Percentiles rank a stretch among this genome's conserved stretches.
Conservation (phyloP, 495 filamentous ascomycete genomes). For the Immersiella caudata region DNA sequence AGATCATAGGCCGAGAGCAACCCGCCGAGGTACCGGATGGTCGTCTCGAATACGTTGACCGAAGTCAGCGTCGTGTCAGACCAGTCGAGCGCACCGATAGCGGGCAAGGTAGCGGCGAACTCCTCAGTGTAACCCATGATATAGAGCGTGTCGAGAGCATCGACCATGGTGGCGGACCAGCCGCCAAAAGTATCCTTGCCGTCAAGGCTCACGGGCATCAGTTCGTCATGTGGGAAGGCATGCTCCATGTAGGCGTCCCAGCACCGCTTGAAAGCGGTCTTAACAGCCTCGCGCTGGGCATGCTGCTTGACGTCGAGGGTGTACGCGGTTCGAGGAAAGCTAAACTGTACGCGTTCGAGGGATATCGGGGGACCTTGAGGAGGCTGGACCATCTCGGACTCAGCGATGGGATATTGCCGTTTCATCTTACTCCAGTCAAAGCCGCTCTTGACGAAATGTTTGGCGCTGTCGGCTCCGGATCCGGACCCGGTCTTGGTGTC, state of each 20-base stretch:
- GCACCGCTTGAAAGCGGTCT: slow-evolving; percentile 11
- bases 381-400: slow-evolving; percentile 13
- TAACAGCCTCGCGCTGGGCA: slow-evolving; percentile 12
- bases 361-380: slow-evolving; percentile 13
- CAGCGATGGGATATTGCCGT: slow-evolving; percentile 13
- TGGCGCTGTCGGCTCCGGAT: not conserved
- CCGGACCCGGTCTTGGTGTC: not conserved
- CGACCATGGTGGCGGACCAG: slow-evolving; percentile 82
- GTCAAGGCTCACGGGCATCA: slow-evolving; percentile 63
- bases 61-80: slow-evolving; percentile 56
- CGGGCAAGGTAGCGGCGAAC: slow-evolving; percentile 71
- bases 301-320: slow-evolving; percentile 2
- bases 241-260: slow-evolving; percentile 80
- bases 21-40: slow-evolving; percentile 74
- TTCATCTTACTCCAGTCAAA: slow-evolving; percentile 18
- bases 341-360: slow-evolving; percentile 8
- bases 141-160: slow-evolving; percentile 79
- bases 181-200: slow-evolving; percentile 69
- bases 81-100: slow-evolving; percentile 72
- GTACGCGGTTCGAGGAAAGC: slow-evolving; percentile 1
- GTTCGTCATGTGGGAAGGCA: slow-evolving; percentile 83
- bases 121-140: slow-evolving; percentile 80
- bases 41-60: slow-evolving; percentile 73
- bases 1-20: slow-evolving; percentile 79
- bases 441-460: slow-evolving; percentile 18